phyloP scores from a whole-genome alignment of 768 basidiomycete species.

The Termitomyces sp. region DNA sequence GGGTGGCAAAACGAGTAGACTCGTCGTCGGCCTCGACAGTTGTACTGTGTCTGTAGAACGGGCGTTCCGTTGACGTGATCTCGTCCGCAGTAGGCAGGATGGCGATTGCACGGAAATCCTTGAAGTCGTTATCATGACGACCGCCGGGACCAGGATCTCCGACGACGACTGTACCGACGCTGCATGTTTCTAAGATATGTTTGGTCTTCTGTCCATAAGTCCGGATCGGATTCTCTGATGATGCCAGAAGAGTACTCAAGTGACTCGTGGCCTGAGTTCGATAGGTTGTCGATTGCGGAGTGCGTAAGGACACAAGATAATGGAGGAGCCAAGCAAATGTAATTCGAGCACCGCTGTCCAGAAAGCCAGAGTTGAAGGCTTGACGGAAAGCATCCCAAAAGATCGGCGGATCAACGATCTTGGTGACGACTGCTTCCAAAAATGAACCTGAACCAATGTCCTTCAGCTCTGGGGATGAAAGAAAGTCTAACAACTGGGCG shows the following conservation, averaged over 20 bases:
- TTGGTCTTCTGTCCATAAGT: not conserved
- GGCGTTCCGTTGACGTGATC: not conserved
- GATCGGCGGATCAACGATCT: not conserved
- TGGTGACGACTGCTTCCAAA: not conserved
- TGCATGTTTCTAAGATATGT: not conserved
- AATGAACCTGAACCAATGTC: not conserved
- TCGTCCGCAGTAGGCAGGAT: not conserved
- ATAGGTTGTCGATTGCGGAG: not conserved
- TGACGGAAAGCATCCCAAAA: not conserved
- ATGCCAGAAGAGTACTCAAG: not conserved
- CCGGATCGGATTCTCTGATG: not conserved
- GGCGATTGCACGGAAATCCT: not conserved
- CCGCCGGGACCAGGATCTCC: not conserved
- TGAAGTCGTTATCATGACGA: constrained; percentile 1
- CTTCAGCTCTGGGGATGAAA: not conserved
- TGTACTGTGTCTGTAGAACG: not conserved
- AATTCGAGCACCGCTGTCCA: not conserved
- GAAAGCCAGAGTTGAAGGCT: not conserved
- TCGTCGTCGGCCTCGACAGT: not conserved
- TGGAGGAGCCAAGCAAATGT: not conserved
- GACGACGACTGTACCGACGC: not conserved
- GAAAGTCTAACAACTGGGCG: not conserved
- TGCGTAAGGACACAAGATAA: not conserved
- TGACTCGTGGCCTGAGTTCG: not conserved
- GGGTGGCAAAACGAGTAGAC: constrained; percentile 12